A percentile compares a stretch with the other conserved stretches of the same genome.
Conservation (phyloP, 1,284 basidiomycete genomes). For the Athelia psychrophila region DNA sequence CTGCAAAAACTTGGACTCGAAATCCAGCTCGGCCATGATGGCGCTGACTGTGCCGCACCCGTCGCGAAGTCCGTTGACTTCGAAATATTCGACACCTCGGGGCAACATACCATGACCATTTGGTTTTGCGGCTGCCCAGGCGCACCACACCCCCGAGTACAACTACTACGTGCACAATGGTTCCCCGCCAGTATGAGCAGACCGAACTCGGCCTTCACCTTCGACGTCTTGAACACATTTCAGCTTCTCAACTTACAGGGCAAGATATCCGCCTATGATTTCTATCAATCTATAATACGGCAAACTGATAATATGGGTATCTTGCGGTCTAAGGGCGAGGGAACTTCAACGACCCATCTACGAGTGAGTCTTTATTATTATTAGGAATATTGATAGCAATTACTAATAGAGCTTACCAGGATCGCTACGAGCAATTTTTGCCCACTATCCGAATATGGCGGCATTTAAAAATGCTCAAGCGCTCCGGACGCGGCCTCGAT, state of each 20-base stretch:
- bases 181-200: constrained; percentile 10
- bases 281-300: constrained; percentile 6
- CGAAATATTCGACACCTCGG: constrained; percentile 12
- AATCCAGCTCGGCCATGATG: constrained; percentile 3
- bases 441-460: constrained; percentile 10
- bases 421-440: constrained; percentile 4
- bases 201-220: constrained; percentile 11
- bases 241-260: constrained; percentile 5
- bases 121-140: constrained; percentile 13
- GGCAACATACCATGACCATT: constrained; percentile 13
- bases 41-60: neutral
- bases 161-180: constrained; percentile 9
- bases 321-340: neutral
- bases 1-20: constrained; percentile 1
- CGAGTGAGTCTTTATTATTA: no score
- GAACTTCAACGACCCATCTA: no score
- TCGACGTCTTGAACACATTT: constrained; percentile 9
- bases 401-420: neutral
- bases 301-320: constrained; percentile 8
- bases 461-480: constrained; percentile 10
- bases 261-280: constrained; percentile 11
- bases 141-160: neutral
- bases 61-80: constrained; percentile 5
- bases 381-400: no score
- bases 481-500: constrained; percentile 10